A percentile compares a stretch with the other conserved stretches of the same genome.
Conservation (phyloP, 2,329 filamentous ascomycete species). For the Hypoxylon sp. region DNA sequence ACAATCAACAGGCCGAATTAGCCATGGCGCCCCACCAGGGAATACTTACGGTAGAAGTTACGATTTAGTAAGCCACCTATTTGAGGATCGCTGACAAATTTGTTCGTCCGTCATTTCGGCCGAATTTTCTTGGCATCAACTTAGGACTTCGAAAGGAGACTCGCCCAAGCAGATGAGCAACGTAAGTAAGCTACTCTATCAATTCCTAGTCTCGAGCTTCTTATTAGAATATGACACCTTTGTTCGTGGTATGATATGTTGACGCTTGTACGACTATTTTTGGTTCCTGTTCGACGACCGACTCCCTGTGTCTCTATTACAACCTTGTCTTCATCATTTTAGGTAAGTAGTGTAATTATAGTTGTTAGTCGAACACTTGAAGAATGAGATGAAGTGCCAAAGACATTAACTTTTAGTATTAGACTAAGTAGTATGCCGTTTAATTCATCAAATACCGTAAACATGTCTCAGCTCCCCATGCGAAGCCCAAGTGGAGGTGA, state of each 20-base stretch:
- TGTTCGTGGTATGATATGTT: not conserved
- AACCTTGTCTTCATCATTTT: not conserved
- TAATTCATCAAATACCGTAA: not conserved
- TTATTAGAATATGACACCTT: not conserved
- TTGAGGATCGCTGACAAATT: conserved; percentile 47
- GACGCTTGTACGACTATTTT: not conserved
- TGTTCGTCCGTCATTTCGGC: conserved; percentile 43
- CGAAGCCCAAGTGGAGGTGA: conserved; percentile 34
- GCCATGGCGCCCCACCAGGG: not conserved
- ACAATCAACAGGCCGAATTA: not conserved
- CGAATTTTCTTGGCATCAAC: conserved; percentile 43
- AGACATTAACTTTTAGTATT: not conserved
- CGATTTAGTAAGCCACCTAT: not conserved
- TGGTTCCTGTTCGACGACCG: not conserved
- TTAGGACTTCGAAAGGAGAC: conserved; percentile 18
- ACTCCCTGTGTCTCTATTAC: not conserved
- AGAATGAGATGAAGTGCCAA: not conserved
- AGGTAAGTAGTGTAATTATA: not conserved
- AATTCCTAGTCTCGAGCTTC: not conserved
- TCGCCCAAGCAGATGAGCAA: conserved; percentile 8
- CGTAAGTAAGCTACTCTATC: not conserved
- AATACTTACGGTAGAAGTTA: no score
- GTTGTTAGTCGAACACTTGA: not conserved
- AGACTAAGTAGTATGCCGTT: not conserved
- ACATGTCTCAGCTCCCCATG: conserved; percentile 34